Evolutionary conservation across 2,329 filamentous ascomycete species (phyloP).

Genomic region (Neonectria sp.): DNA sequence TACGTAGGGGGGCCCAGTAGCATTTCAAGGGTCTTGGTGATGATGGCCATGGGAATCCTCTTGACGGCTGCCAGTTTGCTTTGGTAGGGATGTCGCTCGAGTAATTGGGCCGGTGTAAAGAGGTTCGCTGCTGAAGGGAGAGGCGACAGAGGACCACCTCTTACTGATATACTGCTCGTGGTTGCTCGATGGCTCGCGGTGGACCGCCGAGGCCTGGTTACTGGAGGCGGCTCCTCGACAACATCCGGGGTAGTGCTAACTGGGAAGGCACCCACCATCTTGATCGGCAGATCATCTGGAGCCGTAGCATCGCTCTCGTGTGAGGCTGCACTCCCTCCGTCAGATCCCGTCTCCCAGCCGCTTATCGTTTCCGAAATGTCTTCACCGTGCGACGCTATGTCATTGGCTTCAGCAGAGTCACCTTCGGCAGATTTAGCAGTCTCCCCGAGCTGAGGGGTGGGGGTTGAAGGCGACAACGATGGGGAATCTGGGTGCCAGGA

Average conservation of each 20-base stretch:
- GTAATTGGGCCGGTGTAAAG: slow-evolving; percentile 64
- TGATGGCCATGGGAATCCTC: slow-evolving; percentile 66
- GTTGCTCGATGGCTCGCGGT: slow-evolving; percentile 43
- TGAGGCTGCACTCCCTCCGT: slow-evolving; percentile 43
- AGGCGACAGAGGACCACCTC: slow-evolving; percentile 71
- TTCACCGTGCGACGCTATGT: slow-evolving; percentile 21
- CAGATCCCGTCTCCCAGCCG: slow-evolving; percentile 45
- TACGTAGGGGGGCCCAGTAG: slow-evolving; percentile 86
- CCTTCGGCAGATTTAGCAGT: slow-evolving; percentile 44
- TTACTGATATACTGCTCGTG: slow-evolving; percentile 46
- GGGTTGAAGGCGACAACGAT: slow-evolving; percentile 61
- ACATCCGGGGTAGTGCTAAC: slow-evolving; percentile 8
- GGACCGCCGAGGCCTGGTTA: slow-evolving; percentile 32
- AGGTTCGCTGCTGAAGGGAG: slow-evolving; percentile 79
- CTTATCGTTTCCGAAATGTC: slow-evolving; percentile 33
- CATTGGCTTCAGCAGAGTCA: slow-evolving; percentile 47
- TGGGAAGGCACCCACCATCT: slow-evolving; percentile 15
- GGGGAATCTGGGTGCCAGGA: slow-evolving; percentile 64
- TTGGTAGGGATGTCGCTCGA: slow-evolving; percentile 42
- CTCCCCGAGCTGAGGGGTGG: slow-evolving; percentile 53
- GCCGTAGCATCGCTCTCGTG: slow-evolving; percentile 47
- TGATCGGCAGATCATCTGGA: slow-evolving; percentile 32
- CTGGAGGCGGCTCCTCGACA: slow-evolving; percentile 10
- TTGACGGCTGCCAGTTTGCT: slow-evolving; percentile 44
- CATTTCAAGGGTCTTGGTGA: slow-evolving; percentile 83